Evolutionary conservation across 2,329 filamentous ascomycete genomes (phyloP), one percentile per base, ranked within the genome.

Genomic region (Cadophora sp.): DNA sequence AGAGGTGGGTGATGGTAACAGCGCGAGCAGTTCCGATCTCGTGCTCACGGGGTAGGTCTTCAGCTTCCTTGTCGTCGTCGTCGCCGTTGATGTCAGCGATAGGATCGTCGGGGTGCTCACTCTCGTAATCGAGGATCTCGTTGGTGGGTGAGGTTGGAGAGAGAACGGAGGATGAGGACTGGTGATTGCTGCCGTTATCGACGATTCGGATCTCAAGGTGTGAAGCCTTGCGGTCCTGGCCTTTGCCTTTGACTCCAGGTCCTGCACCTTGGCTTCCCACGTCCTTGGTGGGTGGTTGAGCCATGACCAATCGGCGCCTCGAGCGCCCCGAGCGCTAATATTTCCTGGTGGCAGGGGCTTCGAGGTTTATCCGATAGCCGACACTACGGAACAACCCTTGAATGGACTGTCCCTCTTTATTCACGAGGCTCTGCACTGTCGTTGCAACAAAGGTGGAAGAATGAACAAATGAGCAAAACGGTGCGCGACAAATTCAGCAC

Each of bases 81-180:
- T 55, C 36, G 48, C 30, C 61, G 48, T 56, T 43, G 61, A 8
- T 45, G 8, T 63, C 50, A 56, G 41, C 20, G 27, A 18, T 9
- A 24, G 24, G 61, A n/a, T 63, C 50, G 61, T 63, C 50, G 1
- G 61, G 48, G 11, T 13, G 9, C 20, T 56, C 22, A 20, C 11
- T 41, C 24, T 63, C 61, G 50, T 43, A 56, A 48, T 45, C 24
- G 8, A 33, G 24, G n/a, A 63, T 14, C 4, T 63, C 61, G 7
- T 36, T 16, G n/a, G 30, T 7, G 11, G 16, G 13, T 6, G 30
- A 51, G 14, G 50, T 43, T 47, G 58, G 58, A 13, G 41, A 48
- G 14, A 60, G n/a, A 22, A 48, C 24, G 24, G 58, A 11, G 41
- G 13, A 14, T 33, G 58, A 60, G 39, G 7, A 11, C 14, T 33